phyloP scores from a whole-genome alignment of 331 rosid species.

The Rhamnella rubrinervis region DNA sequence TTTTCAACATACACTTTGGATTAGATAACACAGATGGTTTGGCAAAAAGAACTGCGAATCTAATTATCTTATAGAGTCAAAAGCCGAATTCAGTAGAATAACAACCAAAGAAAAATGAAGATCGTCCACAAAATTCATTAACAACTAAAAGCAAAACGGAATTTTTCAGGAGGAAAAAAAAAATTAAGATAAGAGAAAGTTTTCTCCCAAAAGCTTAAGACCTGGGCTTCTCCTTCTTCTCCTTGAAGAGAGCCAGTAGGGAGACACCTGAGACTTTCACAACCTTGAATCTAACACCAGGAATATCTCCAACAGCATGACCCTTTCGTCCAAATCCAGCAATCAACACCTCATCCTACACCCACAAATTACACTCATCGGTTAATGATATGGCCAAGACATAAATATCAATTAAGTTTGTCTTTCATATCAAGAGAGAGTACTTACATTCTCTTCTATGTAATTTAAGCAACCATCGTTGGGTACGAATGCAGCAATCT shows the following conservation, averaged over 20 bases:
- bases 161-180: neutral
- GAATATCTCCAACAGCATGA: slow-evolving; percentile 78
- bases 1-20: too few species aligned
- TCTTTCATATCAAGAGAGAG: neutral
- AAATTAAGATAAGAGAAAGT: neutral
- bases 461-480: slow-evolving; percentile 83
- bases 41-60: too few species aligned
- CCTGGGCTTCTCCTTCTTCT: slow-evolving; percentile 81
- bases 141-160: slow-evolving; percentile 11
- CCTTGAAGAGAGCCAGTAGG: slow-evolving; percentile 73
- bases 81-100: slow-evolving; percentile 4
- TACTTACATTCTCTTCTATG: slow-evolving; percentile 73
- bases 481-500: slow-evolving; percentile 88
- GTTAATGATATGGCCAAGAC: too few species aligned
- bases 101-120: slow-evolving; percentile 23
- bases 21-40: too few species aligned
- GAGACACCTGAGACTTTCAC: slow-evolving; percentile 79
- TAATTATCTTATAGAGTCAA: neutral
- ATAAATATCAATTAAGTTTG: neutral
- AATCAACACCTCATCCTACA: slow-evolving; percentile 79
- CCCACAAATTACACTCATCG: neutral
- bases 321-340: slow-evolving; percentile 87
- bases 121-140: slow-evolving; percentile 26
- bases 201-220: slow-evolving; percentile 29
- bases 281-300: slow-evolving; percentile 79